Evolutionary conservation across 805 yeast genomes (phyloP).

Genomic region (Lachancea meyersii): DNA sequence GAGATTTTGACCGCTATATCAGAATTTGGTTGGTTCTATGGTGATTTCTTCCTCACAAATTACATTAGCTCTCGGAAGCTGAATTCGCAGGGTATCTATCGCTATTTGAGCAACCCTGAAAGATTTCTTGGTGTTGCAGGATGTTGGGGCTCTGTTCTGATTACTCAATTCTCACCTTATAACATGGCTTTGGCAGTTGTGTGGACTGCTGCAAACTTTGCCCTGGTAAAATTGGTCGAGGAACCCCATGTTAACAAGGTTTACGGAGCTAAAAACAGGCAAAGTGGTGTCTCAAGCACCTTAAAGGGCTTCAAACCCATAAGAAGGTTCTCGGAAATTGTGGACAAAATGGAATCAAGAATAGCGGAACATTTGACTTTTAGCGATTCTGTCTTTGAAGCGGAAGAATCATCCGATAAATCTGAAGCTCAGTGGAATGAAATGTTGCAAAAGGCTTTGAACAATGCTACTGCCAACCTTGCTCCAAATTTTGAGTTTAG

Average conservation of each 20-base stretch:
- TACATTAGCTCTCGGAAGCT: slow-evolving; percentile 43
- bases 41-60: slow-evolving; percentile 69
- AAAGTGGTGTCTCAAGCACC: slow-evolving; percentile 46
- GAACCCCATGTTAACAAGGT: slow-evolving; percentile 70
- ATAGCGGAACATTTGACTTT: slow-evolving; percentile 6
- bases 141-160: slow-evolving; percentile 62
- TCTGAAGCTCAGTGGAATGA: slow-evolving; percentile 9
- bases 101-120: slow-evolving; percentile 79
- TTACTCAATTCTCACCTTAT: slow-evolving; percentile 47
- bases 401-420: not conserved
- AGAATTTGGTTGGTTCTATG: slow-evolving; percentile 85
- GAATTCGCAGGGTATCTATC: slow-evolving; percentile 73
- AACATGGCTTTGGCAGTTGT: slow-evolving; percentile 48
- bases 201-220: slow-evolving; percentile 61
- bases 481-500: slow-evolving; percentile 26
- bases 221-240: slow-evolving; percentile 68
- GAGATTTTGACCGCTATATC: slow-evolving; percentile 69
- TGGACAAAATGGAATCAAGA: slow-evolving; percentile 38
- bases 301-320: slow-evolving; percentile 33
- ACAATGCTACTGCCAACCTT: slow-evolving; percentile 22
- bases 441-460: slow-evolving; percentile 12
- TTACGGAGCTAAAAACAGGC: slow-evolving; percentile 59
- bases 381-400: slow-evolving; percentile 2
- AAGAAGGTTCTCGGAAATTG: slow-evolving; percentile 31
- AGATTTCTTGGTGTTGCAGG: slow-evolving; percentile 73